A percentile compares a stretch with the other conserved stretches of the same genome.
These are phyloP conservation scores for Colletotrichum cereale DNA, from an alignment of 2,329 filamentous ascomycete species.

Conservation along the genomic window DNA sequence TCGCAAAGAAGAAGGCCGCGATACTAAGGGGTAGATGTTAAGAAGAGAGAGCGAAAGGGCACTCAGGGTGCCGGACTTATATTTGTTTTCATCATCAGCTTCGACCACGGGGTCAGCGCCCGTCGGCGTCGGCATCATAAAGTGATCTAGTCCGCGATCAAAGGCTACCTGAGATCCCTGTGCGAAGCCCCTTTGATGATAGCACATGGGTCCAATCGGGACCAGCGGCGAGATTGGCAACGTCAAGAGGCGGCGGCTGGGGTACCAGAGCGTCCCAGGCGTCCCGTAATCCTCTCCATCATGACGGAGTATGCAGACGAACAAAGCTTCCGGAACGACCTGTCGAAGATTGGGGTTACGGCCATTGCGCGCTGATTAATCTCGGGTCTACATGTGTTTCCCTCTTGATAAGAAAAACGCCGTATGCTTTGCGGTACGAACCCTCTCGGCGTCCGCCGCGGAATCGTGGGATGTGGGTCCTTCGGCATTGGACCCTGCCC, in stretches of 20 bases:
- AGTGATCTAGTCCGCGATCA: constrained; percentile 13
- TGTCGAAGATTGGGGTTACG: background rate
- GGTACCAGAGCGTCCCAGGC: background rate
- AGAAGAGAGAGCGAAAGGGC: background rate
- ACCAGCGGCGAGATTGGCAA: background rate
- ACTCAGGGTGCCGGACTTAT: background rate
- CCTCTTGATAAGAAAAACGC: background rate
- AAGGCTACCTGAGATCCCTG: constrained; percentile 24
- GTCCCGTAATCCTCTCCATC: constrained; percentile 11
- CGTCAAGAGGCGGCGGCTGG: background rate
- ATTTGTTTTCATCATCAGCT: background rate
- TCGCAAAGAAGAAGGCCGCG: background rate
- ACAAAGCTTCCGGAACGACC: constrained; percentile 7
- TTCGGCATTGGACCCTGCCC: constrained; percentile 26
- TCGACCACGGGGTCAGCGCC: background rate
- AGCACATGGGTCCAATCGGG: constrained; percentile 12
- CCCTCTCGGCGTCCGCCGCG: constrained; percentile 10
- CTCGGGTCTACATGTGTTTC: background rate
- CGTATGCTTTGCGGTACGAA: background rate
- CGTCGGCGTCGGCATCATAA: constrained; percentile 21
- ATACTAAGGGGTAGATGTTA: background rate
- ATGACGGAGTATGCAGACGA: constrained; percentile 18
- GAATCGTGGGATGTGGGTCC: constrained; percentile 2
- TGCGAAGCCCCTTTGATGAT: constrained; percentile 2
- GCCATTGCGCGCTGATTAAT: constrained; percentile 23